Evolutionary conservation across 306 rosid genomes (phyloP).

Genomic region (Dalbergia oliveri): DNA sequence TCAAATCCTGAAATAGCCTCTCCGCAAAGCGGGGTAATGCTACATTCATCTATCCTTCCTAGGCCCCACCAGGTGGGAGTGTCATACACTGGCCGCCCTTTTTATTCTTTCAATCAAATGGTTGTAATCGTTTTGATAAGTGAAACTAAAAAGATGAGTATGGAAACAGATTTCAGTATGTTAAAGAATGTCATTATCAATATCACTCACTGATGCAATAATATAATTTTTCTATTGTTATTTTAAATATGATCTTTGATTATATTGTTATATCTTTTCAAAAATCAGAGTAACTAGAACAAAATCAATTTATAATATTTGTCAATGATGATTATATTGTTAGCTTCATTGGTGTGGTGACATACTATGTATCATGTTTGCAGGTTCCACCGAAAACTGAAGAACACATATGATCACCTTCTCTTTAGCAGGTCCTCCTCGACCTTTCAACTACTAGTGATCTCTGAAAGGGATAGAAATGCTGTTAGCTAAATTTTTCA

Average conservation of each 20-base stretch:
- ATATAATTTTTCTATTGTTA: constrained; percentile 12
- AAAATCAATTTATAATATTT: constrained; percentile 31
- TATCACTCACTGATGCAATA: constrained; percentile 21
- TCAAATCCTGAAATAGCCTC: too few relatives aligned
- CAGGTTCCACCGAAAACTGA: constrained; percentile 98
- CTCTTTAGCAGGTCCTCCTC: constrained; percentile 94
- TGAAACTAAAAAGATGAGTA: constrained; percentile 25
- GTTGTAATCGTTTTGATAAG: constrained; percentile 26
- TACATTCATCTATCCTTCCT: too few relatives aligned
- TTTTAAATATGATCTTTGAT: constrained; percentile 4
- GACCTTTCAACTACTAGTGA: constrained; percentile 36
- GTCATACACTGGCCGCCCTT: neutral
- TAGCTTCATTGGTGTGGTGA: constrained; percentile 38
- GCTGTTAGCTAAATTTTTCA: constrained; percentile 18
- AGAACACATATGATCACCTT: constrained; percentile 93
- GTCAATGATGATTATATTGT: constrained; percentile 26
- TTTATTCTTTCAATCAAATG: constrained; percentile 33
- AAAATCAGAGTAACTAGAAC: constrained; percentile 7
- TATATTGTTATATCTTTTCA: constrained; percentile 16
- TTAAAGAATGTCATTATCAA: constrained; percentile 19
- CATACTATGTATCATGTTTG: constrained; percentile 31
- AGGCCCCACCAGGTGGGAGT: too few relatives aligned
- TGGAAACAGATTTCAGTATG: constrained; percentile 21
- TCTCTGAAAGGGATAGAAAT: constrained; percentile 41
- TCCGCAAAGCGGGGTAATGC: too few relatives aligned